Evolutionary conservation across 306 rosid genomes (phyloP), one percentile per base, ranked within the genome.

Genomic region (Pyrus bretschneideri): DNA sequence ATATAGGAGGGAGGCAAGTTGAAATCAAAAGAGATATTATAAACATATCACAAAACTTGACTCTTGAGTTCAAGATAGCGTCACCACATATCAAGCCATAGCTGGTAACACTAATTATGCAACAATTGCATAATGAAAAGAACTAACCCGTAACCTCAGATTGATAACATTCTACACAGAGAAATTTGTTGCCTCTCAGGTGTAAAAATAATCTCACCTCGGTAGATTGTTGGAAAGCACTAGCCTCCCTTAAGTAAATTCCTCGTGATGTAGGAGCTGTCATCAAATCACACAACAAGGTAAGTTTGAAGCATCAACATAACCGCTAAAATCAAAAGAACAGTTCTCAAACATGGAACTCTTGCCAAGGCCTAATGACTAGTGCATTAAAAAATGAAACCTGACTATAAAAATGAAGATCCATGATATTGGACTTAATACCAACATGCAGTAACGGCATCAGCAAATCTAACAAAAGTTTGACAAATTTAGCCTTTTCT

Each of bases 201-300:
- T 30, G 42, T 30, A 30, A 29, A n/a, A 80, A 79, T 49, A 73
- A 63, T 80, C 87, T 82, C 76, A 95, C 99, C 99, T 95, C 99
- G 21, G 92, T 86, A 70, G 85, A 79, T 71, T 90, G 90, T 65
- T 14, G 87, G 75, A 90, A 92, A 84, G 90, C 85, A 87, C 92
- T 78, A 69, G 92, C 88, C 90, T 95, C 97, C 85, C 99, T 90
- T 54, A 95, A 82, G 81, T 95, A 95, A 85, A 95, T 95, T 79
- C 99, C 99, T 45, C 97, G 89, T 69, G 90, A 81, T 52, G 82
- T 83, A 75, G 96, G 92, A 83, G 74, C 97, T 95, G 89, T 74
- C 83, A 77, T 82, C 54, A 77, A 78, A 68, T 83, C 31, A 46
- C 4, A 40, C 55, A 71, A 83, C 22, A 63, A 54, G 14, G 29